Percentiles rank a stretch among this genome's conserved stretches.
These are phyloP conservation scores for Sphagnum fallax DNA, from an alignment of 228 moss, liverwort and hornwort genomes.

Conservation along the genomic window DNA sequence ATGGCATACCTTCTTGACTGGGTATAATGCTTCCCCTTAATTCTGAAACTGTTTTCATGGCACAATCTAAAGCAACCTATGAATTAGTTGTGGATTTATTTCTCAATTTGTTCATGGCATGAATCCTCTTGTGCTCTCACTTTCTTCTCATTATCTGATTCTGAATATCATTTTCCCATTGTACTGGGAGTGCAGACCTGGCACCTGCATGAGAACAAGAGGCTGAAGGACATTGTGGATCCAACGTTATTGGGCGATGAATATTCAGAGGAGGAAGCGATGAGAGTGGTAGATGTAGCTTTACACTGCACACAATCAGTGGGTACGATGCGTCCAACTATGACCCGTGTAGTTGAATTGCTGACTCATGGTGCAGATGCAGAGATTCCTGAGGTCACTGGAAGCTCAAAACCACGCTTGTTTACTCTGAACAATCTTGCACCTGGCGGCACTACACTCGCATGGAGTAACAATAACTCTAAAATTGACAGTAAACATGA, in stretches of 20 bases:
- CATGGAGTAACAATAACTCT: no score
- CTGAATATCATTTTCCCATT: no score
- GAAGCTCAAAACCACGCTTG: no score
- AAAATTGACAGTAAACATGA: no score
- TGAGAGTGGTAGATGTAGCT: background rate
- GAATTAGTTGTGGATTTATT: no score
- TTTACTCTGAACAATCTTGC: no score
- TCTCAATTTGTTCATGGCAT: no score
- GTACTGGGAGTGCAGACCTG: background rate
- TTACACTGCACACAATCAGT: background rate
- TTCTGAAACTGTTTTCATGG: no score
- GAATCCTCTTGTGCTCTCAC: background rate
- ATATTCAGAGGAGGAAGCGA: background rate
- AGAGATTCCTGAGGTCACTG: background rate
- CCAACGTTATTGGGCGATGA: background rate
- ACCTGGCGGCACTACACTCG: no score
- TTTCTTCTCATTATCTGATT: no score
- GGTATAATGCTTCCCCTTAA: conserved; percentile 7
- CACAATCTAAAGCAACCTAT: background rate
- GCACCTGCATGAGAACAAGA: background rate
- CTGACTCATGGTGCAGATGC: background rate
- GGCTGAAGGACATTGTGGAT: background rate
- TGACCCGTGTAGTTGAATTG: background rate
- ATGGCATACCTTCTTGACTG: conserved; percentile 32
- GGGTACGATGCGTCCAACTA: background rate